Evolutionary conservation across 2,329 filamentous ascomycete genomes (phyloP).

Genomic region (Ceratocystis smalleyi): DNA sequence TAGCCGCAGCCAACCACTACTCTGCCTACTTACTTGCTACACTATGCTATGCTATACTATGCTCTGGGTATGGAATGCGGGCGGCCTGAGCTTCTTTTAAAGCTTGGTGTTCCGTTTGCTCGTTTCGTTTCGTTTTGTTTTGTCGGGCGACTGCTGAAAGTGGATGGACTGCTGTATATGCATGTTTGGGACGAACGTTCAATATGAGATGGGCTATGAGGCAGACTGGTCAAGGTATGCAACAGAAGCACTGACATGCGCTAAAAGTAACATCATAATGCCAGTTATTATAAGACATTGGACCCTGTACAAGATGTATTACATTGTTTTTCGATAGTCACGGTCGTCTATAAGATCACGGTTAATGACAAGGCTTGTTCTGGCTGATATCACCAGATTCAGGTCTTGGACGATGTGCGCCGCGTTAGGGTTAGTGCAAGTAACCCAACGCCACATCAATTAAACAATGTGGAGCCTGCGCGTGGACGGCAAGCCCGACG

Average conservation of each 20-base stretch:
- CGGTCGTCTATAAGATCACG: too few species aligned
- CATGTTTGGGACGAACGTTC: neutral
- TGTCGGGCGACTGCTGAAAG: neutral
- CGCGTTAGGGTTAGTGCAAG: fast-evolving
- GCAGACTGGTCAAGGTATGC: neutral
- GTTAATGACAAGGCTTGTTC: too few species aligned
- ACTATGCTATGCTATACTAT: neutral
- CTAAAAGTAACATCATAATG: neutral
- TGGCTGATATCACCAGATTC: too few species aligned
- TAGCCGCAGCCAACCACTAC: neutral
- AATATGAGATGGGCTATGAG: neutral
- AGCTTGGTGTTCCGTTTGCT: neutral
- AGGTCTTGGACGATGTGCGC: too few species aligned
- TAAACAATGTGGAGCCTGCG: conserved; percentile 4
- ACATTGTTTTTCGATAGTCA: too few species aligned
- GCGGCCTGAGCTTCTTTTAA: neutral
- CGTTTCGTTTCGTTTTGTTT: conserved; percentile 2
- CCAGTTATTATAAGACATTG: neutral
- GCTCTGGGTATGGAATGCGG: neutral
- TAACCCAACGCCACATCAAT: conserved; percentile 7
- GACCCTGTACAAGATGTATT: neutral
- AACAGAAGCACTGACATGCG: neutral
- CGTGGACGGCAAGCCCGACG: neutral
- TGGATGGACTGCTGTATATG: neutral
- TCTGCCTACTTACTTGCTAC: neutral